Base-by-base conservation (phyloP, 106 monocot genomes). In the Allium cepa region DNA sequence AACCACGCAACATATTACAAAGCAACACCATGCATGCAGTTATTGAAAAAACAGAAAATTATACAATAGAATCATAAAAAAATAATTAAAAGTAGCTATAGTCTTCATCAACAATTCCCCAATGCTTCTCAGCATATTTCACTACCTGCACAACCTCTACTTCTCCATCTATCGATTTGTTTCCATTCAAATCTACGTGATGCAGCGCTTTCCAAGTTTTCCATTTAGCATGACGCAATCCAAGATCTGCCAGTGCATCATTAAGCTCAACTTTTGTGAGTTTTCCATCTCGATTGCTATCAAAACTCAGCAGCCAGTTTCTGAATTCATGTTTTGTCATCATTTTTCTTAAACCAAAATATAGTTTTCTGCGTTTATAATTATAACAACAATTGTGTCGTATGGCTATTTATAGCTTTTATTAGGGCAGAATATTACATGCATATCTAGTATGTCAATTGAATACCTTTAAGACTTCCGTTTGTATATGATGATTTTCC, bases 201-300 rank as follows among this genome's bases (percentile, higher is more conserved):
- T 4, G 16, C 72, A 72, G 51, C 7, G 72, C 78, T 16, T 67
- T 17, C 72, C 72, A 47, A 36, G 73, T 48, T 56, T 69, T 79
- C 79, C 73, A 79, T 14, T 61, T 8, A 11, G 62, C 50, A 63
- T 9, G 17, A 63, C 36, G 26, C 68, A 36, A 46, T 17, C 73
- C 69, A 1, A 78, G 68, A 7, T 22, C 51, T 7, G 50, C 58
- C 7, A 79, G 47, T 8, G 79, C 79, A 7, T 60, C 69, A 10
- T 63, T 52, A 50, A 79, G 61, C 63, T 79, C 79, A 13, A 13
- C 4, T 55, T 45, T 9, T 72, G 73, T 73, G 62, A 79, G 55
- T 46, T 3, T 45, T 5, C 72, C 72, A 26, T 72, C 78, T 3
- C 56, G 46, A 47, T 72, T 18, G 4, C 17, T 6, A 47, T 72